A percentile compares a stretch with the other conserved stretches of the same genome.
These are phyloP conservation scores for Kurtzmaniella quercitrusa DNA, from an alignment of 1,139 yeast genomes.

Conservation along the genomic window DNA sequence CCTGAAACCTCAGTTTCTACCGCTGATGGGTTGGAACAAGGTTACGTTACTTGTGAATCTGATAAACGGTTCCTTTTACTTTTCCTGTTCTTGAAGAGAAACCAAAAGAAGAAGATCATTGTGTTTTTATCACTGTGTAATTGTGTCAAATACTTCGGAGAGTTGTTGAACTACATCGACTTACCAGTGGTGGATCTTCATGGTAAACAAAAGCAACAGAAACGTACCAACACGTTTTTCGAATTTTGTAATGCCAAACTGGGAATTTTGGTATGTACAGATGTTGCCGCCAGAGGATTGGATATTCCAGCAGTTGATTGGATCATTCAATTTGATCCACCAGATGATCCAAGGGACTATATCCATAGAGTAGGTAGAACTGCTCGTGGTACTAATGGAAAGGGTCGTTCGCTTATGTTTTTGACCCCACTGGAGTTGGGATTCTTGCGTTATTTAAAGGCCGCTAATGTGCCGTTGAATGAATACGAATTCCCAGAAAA, in stretches of 20 bases:
- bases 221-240: conserved; percentile 94
- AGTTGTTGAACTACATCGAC: conserved; percentile 89
- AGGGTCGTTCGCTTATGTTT: conserved; percentile 93
- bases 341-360: conserved; percentile 98
- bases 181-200: conserved; percentile 93
- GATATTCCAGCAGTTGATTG: conserved; percentile 97
- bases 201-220: conserved; percentile 98
- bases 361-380: conserved; percentile 98
- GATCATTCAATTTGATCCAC: conserved; percentile 97
- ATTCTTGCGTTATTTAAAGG: conserved; percentile 87
- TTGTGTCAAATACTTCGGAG: conserved; percentile 94
- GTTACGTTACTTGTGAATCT: conserved; percentile 95
- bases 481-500: conserved; percentile 93
- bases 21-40: conserved; percentile 96
- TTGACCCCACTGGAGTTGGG: conserved; percentile 92
- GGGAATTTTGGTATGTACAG: conserved; percentile 91
- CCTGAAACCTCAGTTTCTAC: conserved; percentile 81
- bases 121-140: conserved; percentile 95
- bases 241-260: conserved; percentile 96
- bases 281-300: conserved; percentile 97
- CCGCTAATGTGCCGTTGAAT: conserved; percentile 94
- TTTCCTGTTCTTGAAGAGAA: conserved; percentile 89
- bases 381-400: conserved; percentile 89
- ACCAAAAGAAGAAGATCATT: conserved; percentile 83
- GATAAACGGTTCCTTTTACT: conserved; percentile 87